Evolutionary conservation across 2,329 filamentous ascomycete species (phyloP), one percentile per base, ranked within the genome.

Genomic region (Ophiostoma ulmi): DNA sequence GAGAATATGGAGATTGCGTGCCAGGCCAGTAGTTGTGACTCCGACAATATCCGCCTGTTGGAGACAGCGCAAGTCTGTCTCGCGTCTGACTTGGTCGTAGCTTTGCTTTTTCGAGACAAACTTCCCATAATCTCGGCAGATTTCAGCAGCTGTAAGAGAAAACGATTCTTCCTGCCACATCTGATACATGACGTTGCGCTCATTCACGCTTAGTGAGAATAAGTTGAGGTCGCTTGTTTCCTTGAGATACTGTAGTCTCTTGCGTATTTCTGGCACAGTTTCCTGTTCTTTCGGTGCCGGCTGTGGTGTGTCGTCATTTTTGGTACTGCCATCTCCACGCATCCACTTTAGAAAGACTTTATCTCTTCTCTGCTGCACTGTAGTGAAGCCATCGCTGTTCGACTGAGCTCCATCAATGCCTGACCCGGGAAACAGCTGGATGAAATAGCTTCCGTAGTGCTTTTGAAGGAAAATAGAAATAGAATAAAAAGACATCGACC

Each of bases 11-110:
- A 87, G 76, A 20, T 86, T 83, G 26, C 79, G 78, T 0, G 88
- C 87, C 1, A 90, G 78, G 0, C 87, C 87, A 0, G 84, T 86
- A 0, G 88, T 90, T 0, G 87, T 90, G 1, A 88, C 78, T 0
- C 87, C 87, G 63, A 90, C 82, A 4, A 90, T 80, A 5, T 82
- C 75, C 0, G 82, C 81, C 17, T 77, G 31, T 1, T 76, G 72
- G 0, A 84, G 77, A 35, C 78, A 79, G 6, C 81, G 79, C 1
- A 79, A 73, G 44, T 81, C 77, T 1, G 81, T 75, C 3, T 82
- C 79, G 0, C 76, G 73, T 11, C 72, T 67, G 0, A 78, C 74
- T 0, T 69, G 69, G 26, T 76, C 36, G 36, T 31, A 70, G 22
- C 1, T 20, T 31, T 35, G 22, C 71, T 73, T 48, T 69, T 61